A percentile compares a stretch with the other conserved stretches of the same genome.
These are phyloP conservation scores for Lumnitzera littorea DNA, from an alignment of 345 rosid species.

Conservation along the genomic window DNA sequence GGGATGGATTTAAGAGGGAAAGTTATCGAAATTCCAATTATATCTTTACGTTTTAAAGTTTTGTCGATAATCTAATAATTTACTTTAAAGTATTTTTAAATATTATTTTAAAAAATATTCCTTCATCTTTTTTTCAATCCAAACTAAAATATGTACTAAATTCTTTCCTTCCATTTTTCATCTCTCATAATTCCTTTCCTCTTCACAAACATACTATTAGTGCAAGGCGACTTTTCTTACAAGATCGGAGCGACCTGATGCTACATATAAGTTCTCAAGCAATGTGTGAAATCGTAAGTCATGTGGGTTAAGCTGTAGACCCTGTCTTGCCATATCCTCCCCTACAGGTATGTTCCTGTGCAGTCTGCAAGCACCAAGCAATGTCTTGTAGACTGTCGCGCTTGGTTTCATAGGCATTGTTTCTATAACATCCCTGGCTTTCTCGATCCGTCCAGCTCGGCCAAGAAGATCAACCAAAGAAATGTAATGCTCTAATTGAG, in stretches of 20 bases:
- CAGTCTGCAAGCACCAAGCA: slow-evolving; percentile 45
- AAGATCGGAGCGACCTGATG: slow-evolving; percentile 33
- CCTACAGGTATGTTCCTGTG: slow-evolving; percentile 46
- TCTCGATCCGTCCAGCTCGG: slow-evolving; percentile 53
- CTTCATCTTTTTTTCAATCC: too few species aligned
- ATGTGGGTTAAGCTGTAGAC: slow-evolving; percentile 38
- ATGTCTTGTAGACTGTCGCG: slow-evolving; percentile 42
- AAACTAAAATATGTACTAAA: too few species aligned
- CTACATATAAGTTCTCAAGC: slow-evolving; percentile 44
- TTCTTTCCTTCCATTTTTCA: too few species aligned
- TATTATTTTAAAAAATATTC: too few species aligned
- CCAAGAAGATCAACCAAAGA: slow-evolving; percentile 48
- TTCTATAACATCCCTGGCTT: slow-evolving; percentile 36
- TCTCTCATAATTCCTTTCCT: too few species aligned
- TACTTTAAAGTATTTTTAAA: too few species aligned
- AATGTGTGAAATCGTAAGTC: slow-evolving; percentile 45
- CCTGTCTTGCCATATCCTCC: slow-evolving; percentile 61
- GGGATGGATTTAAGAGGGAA: too few species aligned
- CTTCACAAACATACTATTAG: slow-evolving; percentile 1
- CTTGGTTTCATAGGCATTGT: slow-evolving; percentile 40
- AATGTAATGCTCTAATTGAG: slow-evolving; percentile 44
- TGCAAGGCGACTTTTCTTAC: slow-evolving; percentile 25
- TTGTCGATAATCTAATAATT: too few species aligned
- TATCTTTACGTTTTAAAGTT: too few species aligned
- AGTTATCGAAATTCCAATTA: too few species aligned